Evolutionary conservation across 495 filamentous ascomycete species (phyloP), one percentile per base, ranked within the genome.

Genomic region (Durotheca rogersii): DNA sequence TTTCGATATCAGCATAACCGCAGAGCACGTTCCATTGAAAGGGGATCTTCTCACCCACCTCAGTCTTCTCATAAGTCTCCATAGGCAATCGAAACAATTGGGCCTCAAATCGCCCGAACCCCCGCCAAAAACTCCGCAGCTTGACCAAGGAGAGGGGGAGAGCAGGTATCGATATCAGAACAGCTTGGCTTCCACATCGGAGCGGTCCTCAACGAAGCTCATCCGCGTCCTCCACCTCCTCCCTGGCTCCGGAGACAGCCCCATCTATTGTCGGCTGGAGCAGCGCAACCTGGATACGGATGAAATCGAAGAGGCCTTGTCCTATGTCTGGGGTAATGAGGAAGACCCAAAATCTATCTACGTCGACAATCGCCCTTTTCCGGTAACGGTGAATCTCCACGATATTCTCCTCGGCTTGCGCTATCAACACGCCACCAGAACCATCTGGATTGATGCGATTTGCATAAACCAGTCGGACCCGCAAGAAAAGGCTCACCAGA

Each of bases 401-500:
- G n/a, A 11, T 4, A 51, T 51, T 16, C 39, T 51, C 21, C 14
- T 1, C 6, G n/a, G 27, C 5, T 15, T 51, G 15, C 47, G 47
- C 2, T 14, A n/a, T 6, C 16, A 0, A 25, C 27, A 47, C 10
- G 18, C 14, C 7, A 37, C 20, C 10, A 10, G 49, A 9, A n/a
- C 16, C 0, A 41, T 66, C 2, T 68, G 66, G 62, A 51, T 62
- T 9, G 65, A 68, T 46, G 61, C 59, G 0, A 44, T 68, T 12
- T 68, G 65, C 32, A 68, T 68, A 15, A 56, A 68, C 25, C 66
- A 68, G 19, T 31, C 29, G 1, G 41, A 66, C 37, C 15, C 25
- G 0, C 6, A 35, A 0, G 66, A 68, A 42, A 54, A 58, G 25
- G 43, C 40, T 5, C 40, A 43, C 1, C 64, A 67, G 36, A 40